Percentiles rank a stretch among this genome's conserved stretches.
These are phyloP conservation scores for Conticribra guillardii DNA, from an alignment of 108 stramenopile species.

Conservation along the genomic window DNA sequence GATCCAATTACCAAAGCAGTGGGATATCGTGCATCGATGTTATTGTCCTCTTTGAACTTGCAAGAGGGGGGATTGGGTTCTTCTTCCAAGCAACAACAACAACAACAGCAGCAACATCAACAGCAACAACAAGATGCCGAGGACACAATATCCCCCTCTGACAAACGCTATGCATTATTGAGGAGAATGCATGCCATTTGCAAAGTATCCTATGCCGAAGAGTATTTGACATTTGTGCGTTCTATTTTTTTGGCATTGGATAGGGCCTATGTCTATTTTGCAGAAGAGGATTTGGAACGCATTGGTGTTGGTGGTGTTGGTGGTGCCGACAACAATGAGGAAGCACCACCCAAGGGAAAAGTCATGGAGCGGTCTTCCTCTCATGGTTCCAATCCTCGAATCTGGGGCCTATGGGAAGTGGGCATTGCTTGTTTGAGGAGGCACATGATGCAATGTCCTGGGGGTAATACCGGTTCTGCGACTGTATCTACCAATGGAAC, in stretches of 20 bases:
- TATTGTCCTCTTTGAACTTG: conserved; percentile 15
- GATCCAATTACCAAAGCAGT: conserved; percentile 47
- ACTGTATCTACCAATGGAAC: too few relatives aligned
- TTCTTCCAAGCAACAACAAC: neutral
- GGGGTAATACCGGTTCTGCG: neutral
- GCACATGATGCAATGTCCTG: conserved; percentile 28
- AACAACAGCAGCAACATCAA: neutral
- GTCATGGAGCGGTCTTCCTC: conserved; percentile 33
- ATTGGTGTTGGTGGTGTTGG: neutral
- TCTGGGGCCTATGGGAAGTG: conserved; percentile 55
- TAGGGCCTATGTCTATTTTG: conserved; percentile 55
- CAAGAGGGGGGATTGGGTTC: conserved; percentile 9
- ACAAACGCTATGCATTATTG: conserved; percentile 21
- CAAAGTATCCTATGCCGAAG: conserved; percentile 25
- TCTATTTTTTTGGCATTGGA: conserved; percentile 86
- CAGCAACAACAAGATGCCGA: neutral
- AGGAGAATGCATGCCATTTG: conserved; percentile 29
- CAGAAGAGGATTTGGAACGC: conserved; percentile 22
- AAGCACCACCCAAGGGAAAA: conserved; percentile 19
- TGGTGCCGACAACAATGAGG: neutral
- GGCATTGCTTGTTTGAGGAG: conserved; percentile 50
- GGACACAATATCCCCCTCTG: neutral
- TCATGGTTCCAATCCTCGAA: conserved; percentile 12
- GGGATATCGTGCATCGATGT: conserved; percentile 9
- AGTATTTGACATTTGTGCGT: conserved; percentile 70